phyloP scores from a whole-genome alignment of 257 asterid species.

The Gynochthodes officinalis region DNA sequence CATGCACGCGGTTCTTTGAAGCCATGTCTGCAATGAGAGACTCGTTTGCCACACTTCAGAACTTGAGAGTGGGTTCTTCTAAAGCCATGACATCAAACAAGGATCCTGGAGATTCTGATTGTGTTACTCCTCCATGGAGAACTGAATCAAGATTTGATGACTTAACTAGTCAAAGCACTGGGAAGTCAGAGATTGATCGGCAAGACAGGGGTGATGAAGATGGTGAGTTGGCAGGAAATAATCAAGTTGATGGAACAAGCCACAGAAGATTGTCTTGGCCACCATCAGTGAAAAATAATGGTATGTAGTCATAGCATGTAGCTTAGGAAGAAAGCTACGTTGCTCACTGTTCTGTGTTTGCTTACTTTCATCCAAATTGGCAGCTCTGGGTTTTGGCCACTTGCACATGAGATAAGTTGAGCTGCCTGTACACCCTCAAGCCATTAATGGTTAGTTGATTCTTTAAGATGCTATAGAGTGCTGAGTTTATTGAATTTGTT shows the following conservation, averaged over 20 bases:
- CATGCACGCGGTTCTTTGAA: constrained; percentile 94
- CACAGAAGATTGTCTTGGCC: constrained; percentile 72
- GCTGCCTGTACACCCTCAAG: background rate
- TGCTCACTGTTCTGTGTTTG: background rate
- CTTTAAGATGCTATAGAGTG: background rate
- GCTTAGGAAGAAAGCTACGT: background rate
- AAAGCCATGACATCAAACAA: constrained; percentile 18
- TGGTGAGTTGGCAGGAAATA: constrained; percentile 7
- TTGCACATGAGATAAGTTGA: background rate
- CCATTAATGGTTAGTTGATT: background rate
- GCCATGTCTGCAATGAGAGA: constrained; percentile 98
- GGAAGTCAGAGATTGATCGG: background rate
- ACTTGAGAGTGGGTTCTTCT: constrained; percentile 70
- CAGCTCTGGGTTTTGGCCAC: background rate
- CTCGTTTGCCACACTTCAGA: constrained; percentile 78
- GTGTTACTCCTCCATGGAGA: constrained; percentile 83
- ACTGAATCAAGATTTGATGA: constrained; percentile 64
- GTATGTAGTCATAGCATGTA: background rate
- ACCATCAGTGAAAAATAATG: constrained; percentile 43
- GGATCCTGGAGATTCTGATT: constrained; percentile 47
- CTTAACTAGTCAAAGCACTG: constrained; percentile 10
- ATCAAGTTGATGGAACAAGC: constrained; percentile 38
- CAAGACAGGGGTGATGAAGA: background rate
- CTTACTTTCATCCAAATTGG: background rate
- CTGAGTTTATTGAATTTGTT: background rate